Evolutionary conservation across 2,329 filamentous ascomycete genomes (phyloP).

Genomic region (Colletotrichum sidae): DNA sequence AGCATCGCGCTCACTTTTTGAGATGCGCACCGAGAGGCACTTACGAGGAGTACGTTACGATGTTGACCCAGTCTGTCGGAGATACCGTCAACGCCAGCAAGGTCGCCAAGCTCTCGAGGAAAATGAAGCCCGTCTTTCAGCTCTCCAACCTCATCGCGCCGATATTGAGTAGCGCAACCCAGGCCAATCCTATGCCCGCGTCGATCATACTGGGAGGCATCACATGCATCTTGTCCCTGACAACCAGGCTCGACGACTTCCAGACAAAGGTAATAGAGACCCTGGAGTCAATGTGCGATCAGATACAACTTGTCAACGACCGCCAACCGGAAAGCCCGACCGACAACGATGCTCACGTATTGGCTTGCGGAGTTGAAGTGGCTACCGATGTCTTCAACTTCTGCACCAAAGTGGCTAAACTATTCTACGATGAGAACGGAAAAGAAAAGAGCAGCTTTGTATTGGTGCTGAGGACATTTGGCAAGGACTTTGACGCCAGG

Average conservation of each 20-base stretch:
- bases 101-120: background rate
- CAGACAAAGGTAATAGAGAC: conserved; percentile 3
- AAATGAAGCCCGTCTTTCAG: conserved; percentile 3
- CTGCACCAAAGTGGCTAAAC: background rate
- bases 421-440: conserved; percentile 5
- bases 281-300: background rate
- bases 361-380: conserved; percentile 5
- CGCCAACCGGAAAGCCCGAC: background rate
- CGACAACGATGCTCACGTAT: background rate
- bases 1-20: background rate
- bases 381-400: conserved; percentile 7
- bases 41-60: conserved; percentile 4
- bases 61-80: conserved; percentile 1
- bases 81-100: background rate
- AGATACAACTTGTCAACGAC: background rate
- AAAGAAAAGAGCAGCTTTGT: background rate
- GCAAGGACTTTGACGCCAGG: conserved; percentile 9
- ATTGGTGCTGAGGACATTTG: background rate
- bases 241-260: conserved; percentile 5
- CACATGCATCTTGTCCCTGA: conserved; percentile 9
- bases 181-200: conserved; percentile 4
- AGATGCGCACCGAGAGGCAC: background rate
- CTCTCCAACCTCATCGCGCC: conserved; percentile 1
- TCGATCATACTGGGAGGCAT: conserved; percentile 11
- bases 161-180: background rate